These are phyloP conservation scores for Phytophthora hybrid DNA, from an alignment of 352 stramenopile species.

Conservation along the genomic window DNA sequence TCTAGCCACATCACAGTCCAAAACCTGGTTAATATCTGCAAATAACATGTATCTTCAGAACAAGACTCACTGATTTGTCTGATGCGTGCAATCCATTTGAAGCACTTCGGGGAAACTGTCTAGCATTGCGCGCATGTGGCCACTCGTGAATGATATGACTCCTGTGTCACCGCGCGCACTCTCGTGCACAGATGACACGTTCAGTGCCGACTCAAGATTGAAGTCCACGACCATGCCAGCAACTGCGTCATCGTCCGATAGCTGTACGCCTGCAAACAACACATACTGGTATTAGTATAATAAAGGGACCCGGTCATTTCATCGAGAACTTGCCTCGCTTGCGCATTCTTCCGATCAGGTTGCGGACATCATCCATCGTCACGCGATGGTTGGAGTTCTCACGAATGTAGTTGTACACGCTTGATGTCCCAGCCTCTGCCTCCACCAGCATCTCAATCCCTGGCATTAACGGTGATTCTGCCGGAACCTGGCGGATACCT, in stretches of 20 bases:
- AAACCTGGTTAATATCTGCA: too few relatives aligned
- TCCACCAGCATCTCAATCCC: slow-evolving; percentile 18
- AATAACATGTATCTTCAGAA: too few relatives aligned
- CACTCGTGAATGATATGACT: slow-evolving; percentile 14
- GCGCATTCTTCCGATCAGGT: background rate
- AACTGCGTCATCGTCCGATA: slow-evolving; percentile 11
- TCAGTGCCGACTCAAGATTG: background rate
- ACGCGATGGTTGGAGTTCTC: slow-evolving; percentile 13
- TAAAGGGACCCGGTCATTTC: background rate
- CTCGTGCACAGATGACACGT: slow-evolving; percentile 15
- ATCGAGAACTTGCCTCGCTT: background rate
- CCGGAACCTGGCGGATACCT: slow-evolving; percentile 28
- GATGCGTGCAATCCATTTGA: background rate
- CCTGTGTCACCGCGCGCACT: slow-evolving; percentile 14
- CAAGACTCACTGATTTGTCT: background rate
- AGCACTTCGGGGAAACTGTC: slow-evolving; percentile 12
- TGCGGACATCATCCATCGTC: slow-evolving; percentile 7
- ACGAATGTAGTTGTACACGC: slow-evolving; percentile 20
- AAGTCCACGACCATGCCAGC: slow-evolving; percentile 16
- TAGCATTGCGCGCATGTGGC: slow-evolving; percentile 7
- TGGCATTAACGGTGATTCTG: background rate
- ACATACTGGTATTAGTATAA: background rate
- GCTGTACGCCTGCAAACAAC: background rate
- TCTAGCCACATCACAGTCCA: too few relatives aligned
- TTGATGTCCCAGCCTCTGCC: slow-evolving; percentile 3